Conservation (phyloP, 208 protist species). For the Plasmodiophora brassicae region DNA sequence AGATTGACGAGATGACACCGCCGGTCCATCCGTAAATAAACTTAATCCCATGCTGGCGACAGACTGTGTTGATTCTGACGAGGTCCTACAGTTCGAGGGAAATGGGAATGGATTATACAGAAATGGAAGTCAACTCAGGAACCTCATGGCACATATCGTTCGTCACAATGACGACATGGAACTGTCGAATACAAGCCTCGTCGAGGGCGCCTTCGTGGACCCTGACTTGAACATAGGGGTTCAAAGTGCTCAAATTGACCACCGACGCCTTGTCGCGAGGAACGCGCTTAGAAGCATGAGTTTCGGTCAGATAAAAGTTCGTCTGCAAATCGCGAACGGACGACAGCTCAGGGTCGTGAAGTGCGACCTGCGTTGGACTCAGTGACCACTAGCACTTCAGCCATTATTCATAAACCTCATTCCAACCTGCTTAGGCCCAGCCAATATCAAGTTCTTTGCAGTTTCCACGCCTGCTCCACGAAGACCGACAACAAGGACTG, state of each 20-base stretch:
- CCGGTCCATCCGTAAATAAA: slow-evolving; percentile 39
- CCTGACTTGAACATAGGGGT: slow-evolving; percentile 28
- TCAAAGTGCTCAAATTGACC: neutral
- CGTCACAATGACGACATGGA: neutral
- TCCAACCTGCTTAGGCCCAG: slow-evolving; percentile 68
- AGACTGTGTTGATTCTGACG: slow-evolving; percentile 38
- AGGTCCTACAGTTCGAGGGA: neutral
- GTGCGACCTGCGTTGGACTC: slow-evolving; percentile 36
- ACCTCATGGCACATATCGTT: neutral
- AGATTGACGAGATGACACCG: slow-evolving; percentile 48
- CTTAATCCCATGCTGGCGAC: slow-evolving; percentile 33
- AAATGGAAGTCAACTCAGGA: neutral
- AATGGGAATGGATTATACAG: neutral
- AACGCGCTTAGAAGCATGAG: neutral
- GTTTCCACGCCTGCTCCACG: slow-evolving; percentile 78
- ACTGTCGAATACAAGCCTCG: neutral
- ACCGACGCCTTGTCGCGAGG: neutral
- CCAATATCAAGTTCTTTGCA: slow-evolving; percentile 80
- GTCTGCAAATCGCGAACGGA: slow-evolving; percentile 65
- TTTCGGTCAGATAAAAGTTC: neutral
- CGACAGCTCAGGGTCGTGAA: slow-evolving; percentile 66
- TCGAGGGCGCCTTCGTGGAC: neutral
- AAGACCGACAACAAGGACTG: slow-evolving; percentile 55
- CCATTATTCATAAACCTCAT: slow-evolving; percentile 23
- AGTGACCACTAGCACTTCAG: neutral